Conservation (phyloP, 2,329 filamentous ascomycete species). For the Neonectria faginata region DNA sequence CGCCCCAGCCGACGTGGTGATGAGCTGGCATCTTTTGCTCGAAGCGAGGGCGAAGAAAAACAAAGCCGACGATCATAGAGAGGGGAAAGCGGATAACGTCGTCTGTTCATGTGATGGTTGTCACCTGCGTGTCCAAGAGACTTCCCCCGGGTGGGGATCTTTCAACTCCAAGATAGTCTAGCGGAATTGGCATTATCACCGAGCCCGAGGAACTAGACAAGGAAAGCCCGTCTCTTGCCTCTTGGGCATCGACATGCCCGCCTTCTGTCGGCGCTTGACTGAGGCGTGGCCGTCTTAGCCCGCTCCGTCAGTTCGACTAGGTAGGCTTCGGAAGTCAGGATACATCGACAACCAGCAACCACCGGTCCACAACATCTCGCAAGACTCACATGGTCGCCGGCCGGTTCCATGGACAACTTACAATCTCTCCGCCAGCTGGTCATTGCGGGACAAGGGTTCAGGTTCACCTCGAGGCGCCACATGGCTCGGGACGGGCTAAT, state of each 20-base stretch:
- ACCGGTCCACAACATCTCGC: conserved; percentile 9
- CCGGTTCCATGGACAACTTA: conserved; percentile 8
- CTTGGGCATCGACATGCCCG: conserved; percentile 11
- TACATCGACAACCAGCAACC: conserved; percentile 16
- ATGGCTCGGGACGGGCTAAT: conserved; percentile 11
- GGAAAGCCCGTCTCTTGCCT: background rate
- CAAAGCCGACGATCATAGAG: conserved; percentile 23
- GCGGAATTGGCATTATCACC: conserved; percentile 16
- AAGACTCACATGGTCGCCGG: background rate
- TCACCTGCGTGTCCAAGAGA: conserved; percentile 16
- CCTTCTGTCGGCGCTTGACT: background rate
- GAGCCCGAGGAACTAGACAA: conserved; percentile 5
- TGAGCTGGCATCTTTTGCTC: conserved; percentile 34
- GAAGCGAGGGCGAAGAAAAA: background rate
- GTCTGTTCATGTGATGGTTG: conserved; percentile 33
- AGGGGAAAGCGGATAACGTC: background rate
- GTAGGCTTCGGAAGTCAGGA: conserved; percentile 12
- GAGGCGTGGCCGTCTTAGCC: conserved; percentile 1
- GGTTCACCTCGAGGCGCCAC: conserved; percentile 21
- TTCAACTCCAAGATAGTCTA: conserved; percentile 9
- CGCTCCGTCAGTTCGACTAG: conserved; percentile 7
- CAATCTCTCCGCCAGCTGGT: conserved; percentile 15
- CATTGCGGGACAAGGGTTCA: conserved; percentile 25
- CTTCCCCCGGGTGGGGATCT: conserved; percentile 3
- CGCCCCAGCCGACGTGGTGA: conserved; percentile 28